Percentiles rank a stretch among this genome's conserved stretches.
Evolutionary conservation across 352 stramenopile genomes (phyloP).

Genomic region (Halophytophthora polymorphica): DNA sequence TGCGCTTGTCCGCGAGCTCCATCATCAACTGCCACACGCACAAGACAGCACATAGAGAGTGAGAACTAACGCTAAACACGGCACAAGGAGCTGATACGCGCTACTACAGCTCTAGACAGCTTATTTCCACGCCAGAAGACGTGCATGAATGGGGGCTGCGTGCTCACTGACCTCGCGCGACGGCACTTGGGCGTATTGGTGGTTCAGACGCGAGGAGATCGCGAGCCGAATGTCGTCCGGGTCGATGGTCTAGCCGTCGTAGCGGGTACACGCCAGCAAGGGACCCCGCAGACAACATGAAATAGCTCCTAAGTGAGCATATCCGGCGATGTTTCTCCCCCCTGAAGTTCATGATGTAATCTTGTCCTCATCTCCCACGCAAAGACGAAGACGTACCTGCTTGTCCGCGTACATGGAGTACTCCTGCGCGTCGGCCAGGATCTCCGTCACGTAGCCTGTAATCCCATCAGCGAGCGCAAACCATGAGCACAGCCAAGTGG

Average conservation of each 20-base stretch:
- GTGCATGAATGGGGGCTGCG: neutral
- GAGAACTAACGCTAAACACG: neutral
- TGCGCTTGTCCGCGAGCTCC: slow-evolving; percentile 84
- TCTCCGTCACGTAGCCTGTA: slow-evolving; percentile 75
- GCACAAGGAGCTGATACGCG: slow-evolving; percentile 2
- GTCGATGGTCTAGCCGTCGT: slow-evolving; percentile 47
- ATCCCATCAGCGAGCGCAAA: neutral
- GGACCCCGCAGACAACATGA: neutral
- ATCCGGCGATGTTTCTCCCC: too few species aligned
- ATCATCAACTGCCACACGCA: slow-evolving; percentile 59
- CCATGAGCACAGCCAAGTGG: neutral
- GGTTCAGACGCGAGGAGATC: slow-evolving; percentile 72
- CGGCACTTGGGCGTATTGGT: slow-evolving; percentile 73
- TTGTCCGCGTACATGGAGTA: slow-evolving; percentile 81
- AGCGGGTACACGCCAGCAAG: neutral
- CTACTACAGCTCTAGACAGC: slow-evolving; percentile 3
- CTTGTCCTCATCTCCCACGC: too few species aligned
- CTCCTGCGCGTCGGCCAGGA: slow-evolving; percentile 83
- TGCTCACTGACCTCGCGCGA: slow-evolving; percentile 50
- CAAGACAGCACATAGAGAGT: neutral
- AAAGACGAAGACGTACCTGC: slow-evolving; percentile 27
- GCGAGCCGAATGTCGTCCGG: slow-evolving; percentile 75
- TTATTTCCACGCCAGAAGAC: neutral
- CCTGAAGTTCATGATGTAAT: too few species aligned
- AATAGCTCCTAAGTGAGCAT: too few species aligned